A percentile compares a stretch with the other conserved stretches of the same genome.
phyloP scores from a whole-genome alignment of 2,329 filamentous ascomycete genomes.

The Gyromitra esculenta region DNA sequence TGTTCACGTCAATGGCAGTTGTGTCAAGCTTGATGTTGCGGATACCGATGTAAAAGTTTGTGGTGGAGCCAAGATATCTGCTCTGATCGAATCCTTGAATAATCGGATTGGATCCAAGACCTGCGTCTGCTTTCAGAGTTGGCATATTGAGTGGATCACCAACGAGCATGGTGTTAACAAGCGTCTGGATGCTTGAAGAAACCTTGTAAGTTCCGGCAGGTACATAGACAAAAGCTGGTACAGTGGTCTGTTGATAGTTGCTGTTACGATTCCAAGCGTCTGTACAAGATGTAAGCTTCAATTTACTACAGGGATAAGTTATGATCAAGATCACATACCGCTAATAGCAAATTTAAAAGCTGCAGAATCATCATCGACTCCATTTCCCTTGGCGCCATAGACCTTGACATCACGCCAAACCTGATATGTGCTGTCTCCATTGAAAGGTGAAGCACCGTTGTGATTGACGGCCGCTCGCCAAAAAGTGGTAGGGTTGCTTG shows the following conservation, averaged over 20 bases:
- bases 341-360: conserved; percentile 64
- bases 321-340: conserved; percentile 5
- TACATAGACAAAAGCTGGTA: conserved; percentile 90
- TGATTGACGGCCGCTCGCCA: conserved; percentile 36
- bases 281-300: conserved; percentile 11
- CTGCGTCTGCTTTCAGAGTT: conserved; percentile 32
- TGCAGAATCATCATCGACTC: conserved; percentile 63
- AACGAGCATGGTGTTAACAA: conserved; percentile 93
- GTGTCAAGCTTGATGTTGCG: conserved; percentile 59
- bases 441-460: conserved; percentile 39
- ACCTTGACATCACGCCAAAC: conserved; percentile 65
- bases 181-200: conserved; percentile 79
- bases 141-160: conserved; percentile 68
- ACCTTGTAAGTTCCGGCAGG: conserved; percentile 86
- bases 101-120: conserved; percentile 62
- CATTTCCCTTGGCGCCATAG: conserved; percentile 64
- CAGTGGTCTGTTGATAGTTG: conserved; percentile 67
- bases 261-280: conserved; percentile 32
- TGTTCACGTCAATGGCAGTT: conserved; percentile 59
- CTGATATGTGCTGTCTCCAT: conserved; percentile 46
- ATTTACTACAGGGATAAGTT: not conserved
- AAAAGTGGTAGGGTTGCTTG: conserved; percentile 29
- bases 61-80: conserved; percentile 68
- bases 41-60: conserved; percentile 69
- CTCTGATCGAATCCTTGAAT: conserved; percentile 61